These are phyloP conservation scores for Penicillium occitanis DNA, from an alignment of 2,329 filamentous ascomycete genomes.

Conservation along the genomic window DNA sequence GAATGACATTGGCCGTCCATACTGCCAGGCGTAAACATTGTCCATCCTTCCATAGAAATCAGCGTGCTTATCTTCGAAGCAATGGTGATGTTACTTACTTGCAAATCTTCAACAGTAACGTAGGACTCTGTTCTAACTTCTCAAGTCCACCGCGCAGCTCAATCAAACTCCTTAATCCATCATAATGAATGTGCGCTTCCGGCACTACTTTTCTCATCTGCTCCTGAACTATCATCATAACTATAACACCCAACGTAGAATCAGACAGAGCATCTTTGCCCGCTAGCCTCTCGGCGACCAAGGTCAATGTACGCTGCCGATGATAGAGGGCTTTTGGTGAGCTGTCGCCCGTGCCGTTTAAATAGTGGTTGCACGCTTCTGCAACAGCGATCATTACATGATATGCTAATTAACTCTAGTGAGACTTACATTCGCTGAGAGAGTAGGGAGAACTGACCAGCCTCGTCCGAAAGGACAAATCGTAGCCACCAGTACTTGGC, in stretches of 20 bases:
- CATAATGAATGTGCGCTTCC: constrained; percentile 16
- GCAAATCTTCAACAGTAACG: constrained; percentile 16
- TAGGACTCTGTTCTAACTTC: constrained; percentile 9
- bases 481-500: constrained; percentile 16
- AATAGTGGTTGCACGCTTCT: constrained; percentile 12
- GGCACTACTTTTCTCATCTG: constrained; percentile 9
- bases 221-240: constrained; percentile 19
- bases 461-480: constrained; percentile 16
- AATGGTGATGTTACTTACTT: background rate
- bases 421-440: background rate
- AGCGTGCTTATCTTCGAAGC: background rate
- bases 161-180: constrained; percentile 10
- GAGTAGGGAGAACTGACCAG: background rate
- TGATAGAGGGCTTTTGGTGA: constrained; percentile 13
- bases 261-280: constrained; percentile 16
- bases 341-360: constrained; percentile 1
- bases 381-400: constrained; percentile 12
- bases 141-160: constrained; percentile 14
- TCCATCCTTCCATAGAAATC: constrained; percentile 7
- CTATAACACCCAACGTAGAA: constrained; percentile 14
- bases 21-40: constrained; percentile 16
- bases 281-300: constrained; percentile 9
- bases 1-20: constrained; percentile 11
- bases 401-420: constrained; percentile 6
- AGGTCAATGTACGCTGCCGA: constrained; percentile 11